These are phyloP conservation scores for Paramecium sexaurelia DNA, from an alignment of 73 alveolate species.

Conservation along the genomic window DNA sequence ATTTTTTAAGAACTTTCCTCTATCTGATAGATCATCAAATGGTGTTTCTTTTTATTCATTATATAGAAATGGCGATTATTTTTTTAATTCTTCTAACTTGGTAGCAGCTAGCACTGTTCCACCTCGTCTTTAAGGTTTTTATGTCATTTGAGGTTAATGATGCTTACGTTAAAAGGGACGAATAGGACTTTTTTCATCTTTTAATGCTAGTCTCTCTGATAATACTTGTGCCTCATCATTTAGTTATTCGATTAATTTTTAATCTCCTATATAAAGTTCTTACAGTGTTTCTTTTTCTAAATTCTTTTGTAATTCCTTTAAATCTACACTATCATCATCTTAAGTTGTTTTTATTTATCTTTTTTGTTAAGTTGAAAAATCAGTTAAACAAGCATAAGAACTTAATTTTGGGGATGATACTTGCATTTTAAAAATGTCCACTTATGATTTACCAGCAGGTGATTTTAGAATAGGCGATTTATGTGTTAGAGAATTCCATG, in stretches of 20 bases:
- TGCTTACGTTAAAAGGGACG: neutral
- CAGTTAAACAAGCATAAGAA: neutral
- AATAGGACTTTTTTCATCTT: neutral
- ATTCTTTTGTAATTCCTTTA: neutral
- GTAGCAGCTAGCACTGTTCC: neutral
- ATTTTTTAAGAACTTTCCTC: neutral
- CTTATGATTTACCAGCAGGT: neutral
- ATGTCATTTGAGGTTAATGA: neutral
- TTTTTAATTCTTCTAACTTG: neutral
- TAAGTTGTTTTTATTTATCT: neutral
- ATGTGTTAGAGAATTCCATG: neutral
- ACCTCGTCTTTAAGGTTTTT: neutral
- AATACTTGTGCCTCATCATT: constrained; percentile 35
- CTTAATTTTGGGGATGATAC: neutral
- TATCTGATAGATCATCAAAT: constrained; percentile 6
- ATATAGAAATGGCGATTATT: neutral
- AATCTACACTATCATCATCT: neutral
- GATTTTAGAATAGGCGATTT: neutral
- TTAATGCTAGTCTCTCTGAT: neutral
- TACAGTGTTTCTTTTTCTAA: neutral
- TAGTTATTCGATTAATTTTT: neutral
- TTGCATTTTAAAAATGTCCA: neutral
- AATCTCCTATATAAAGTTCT: neutral
- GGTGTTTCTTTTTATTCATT: neutral
- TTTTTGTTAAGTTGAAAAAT: neutral